These are phyloP conservation scores for Lachnellula hyalina DNA, from an alignment of 2,329 filamentous ascomycete species.

Conservation along the genomic window DNA sequence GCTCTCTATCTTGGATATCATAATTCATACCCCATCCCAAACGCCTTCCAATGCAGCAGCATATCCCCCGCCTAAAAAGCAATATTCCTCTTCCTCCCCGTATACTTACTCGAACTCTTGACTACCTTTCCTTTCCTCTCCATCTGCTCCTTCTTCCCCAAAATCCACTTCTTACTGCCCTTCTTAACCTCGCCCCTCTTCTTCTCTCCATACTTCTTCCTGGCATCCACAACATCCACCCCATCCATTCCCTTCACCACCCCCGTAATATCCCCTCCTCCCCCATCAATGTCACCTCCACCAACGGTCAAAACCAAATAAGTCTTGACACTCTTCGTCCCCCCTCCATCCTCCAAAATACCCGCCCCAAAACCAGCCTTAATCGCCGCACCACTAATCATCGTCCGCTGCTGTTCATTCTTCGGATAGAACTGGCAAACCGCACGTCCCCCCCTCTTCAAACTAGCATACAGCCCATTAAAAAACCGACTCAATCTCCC, in stretches of 20 bases:
- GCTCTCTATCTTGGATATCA: slow-evolving; percentile 10
- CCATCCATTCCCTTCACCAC: slow-evolving; percentile 85
- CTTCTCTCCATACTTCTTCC: slow-evolving; percentile 46
- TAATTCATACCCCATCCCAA: slow-evolving; percentile 11
- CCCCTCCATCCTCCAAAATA: slow-evolving; percentile 89
- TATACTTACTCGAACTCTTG: slow-evolving; percentile 89
- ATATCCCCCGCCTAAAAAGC: slow-evolving; percentile 55
- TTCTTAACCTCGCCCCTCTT: slow-evolving; percentile 60
- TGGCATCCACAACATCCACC: slow-evolving; percentile 72
- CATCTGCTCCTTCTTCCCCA: slow-evolving; percentile 89
- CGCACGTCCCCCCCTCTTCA: slow-evolving; percentile 79
- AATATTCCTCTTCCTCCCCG: slow-evolving; percentile 76
- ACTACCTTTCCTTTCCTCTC: slow-evolving; percentile 91
- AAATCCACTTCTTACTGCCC: slow-evolving; percentile 78
- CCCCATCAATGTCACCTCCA: slow-evolving; percentile 43
- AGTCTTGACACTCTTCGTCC: slow-evolving; percentile 94
- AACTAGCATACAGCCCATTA: slow-evolving; percentile 79
- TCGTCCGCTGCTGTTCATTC: slow-evolving; percentile 82
- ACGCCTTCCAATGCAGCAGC: slow-evolving; percentile 26
- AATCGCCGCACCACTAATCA: slow-evolving; percentile 88
- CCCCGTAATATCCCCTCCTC: slow-evolving; percentile 77
- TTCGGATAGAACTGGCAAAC: slow-evolving; percentile 99
- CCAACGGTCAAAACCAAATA: slow-evolving; percentile 93
- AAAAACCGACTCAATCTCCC: slow-evolving; percentile 83
- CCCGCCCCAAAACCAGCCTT: slow-evolving; percentile 94